These are phyloP conservation scores for Parmelia sp. DNA, from an alignment of 495 filamentous ascomycete genomes.

Conservation along the genomic window DNA sequence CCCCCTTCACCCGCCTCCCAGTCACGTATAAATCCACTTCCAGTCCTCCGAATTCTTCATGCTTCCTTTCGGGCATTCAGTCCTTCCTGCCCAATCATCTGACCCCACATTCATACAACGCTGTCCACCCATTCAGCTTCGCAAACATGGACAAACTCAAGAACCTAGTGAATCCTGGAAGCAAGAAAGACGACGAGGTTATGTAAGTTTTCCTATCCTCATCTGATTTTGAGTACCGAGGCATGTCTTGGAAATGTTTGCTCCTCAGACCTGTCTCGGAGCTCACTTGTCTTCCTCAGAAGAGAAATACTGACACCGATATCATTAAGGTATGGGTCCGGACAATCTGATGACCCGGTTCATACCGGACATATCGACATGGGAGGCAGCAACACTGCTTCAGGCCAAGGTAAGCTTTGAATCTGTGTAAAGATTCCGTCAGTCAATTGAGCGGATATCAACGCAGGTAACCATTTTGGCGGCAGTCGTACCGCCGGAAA, in stretches of 20 bases:
- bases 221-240: no score
- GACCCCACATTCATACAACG: not conserved
- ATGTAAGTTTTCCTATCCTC: no score
- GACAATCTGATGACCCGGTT: conserved; percentile 28
- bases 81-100: not conserved
- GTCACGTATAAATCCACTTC: not conserved
- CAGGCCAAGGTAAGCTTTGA: conserved; percentile 20
- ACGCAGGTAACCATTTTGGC: conserved; percentile 26
- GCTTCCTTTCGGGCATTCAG: not conserved
- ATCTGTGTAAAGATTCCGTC: no score
- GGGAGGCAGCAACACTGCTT: conserved; percentile 12
- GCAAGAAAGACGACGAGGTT: conserved; percentile 40
- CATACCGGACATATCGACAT: conserved; percentile 24
- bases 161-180: conserved; percentile 37
- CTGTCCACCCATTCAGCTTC: not conserved
- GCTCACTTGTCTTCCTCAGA: no score
- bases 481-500: conserved; percentile 16
- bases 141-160: conserved; percentile 31
- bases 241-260: no score
- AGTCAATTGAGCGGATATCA: not conserved
- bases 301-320: no score
- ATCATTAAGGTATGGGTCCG: conserved; percentile 34
- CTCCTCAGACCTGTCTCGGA: no score
- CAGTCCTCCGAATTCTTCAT: not conserved
- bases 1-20: not conserved